phyloP scores from a whole-genome alignment of 768 basidiomycete genomes.

The Hydnum rufescens region DNA sequence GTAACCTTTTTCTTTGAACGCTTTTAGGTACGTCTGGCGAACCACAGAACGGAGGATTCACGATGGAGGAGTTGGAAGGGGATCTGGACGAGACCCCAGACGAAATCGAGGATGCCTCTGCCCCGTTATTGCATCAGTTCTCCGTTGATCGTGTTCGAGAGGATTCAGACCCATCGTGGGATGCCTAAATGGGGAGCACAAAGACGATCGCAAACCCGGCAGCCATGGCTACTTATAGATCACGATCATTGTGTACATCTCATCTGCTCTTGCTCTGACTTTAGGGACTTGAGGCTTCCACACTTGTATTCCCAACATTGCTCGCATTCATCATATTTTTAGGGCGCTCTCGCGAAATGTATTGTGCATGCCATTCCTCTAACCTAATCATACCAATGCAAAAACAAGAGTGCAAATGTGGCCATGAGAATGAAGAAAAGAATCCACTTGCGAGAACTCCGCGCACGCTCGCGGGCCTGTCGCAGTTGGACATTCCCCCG shows the following conservation, averaged over 20 bases:
- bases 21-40: not conserved
- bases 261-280: no score
- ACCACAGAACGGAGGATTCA: not conserved
- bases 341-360: no score
- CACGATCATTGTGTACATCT: no score
- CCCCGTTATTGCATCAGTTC: not conserved
- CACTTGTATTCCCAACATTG: not conserved
- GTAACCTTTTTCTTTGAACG: not conserved
- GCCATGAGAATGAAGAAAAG: conserved; percentile 84
- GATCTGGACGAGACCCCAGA: not conserved
- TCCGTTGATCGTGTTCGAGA: not conserved
- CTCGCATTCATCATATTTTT: not conserved
- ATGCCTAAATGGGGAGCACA: no score
- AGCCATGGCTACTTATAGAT: no score
- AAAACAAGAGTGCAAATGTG: conserved; percentile 74
- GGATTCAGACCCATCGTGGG: not conserved
- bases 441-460: conserved; percentile 77
- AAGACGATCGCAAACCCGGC: no score
- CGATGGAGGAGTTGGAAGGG: not conserved
- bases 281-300: no score
- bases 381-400: conserved; percentile 57
- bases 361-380: no score
- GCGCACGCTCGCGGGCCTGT: conserved; percentile 71
- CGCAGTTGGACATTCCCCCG: conserved; percentile 80
- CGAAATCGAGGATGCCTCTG: not conserved